These are phyloP conservation scores for Paramecium sonneborni DNA, from an alignment of 73 alveolate species.

Conservation along the genomic window DNA sequence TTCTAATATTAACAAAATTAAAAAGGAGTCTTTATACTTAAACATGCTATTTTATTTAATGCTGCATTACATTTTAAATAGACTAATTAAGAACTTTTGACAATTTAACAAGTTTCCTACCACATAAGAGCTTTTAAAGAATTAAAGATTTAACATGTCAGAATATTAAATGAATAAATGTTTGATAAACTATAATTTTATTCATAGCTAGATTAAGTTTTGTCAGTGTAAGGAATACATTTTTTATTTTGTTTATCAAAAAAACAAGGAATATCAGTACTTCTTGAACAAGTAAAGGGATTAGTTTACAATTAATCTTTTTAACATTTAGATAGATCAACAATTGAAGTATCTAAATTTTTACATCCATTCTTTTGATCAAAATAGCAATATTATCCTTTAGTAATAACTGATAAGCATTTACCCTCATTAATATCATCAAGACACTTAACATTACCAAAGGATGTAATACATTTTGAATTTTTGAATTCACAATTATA, in stretches of 20 bases:
- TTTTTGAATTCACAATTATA: background rate
- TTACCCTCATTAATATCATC: background rate
- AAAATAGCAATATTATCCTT: background rate
- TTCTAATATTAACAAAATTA: background rate
- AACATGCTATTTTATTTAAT: background rate
- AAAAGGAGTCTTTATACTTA: background rate
- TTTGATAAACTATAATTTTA: background rate
- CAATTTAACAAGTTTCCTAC: background rate
- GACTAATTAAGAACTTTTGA: background rate
- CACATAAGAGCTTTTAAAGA: background rate
- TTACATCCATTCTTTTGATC: background rate
- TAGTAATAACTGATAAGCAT: background rate
- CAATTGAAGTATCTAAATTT: background rate
- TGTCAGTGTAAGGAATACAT: background rate
- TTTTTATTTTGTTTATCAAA: background rate
- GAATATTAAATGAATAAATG: background rate
- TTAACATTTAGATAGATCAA: background rate
- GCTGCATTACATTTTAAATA: background rate
- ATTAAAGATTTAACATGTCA: background rate
- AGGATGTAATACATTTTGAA: background rate
- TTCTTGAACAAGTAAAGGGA: background rate
- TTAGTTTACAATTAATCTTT: background rate
- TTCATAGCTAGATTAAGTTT: background rate
- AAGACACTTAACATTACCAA: background rate
- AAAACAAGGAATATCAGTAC: background rate